Conservation (phyloP, 2,329 filamentous ascomycete species). For the Diaporthe amygdali region DNA sequence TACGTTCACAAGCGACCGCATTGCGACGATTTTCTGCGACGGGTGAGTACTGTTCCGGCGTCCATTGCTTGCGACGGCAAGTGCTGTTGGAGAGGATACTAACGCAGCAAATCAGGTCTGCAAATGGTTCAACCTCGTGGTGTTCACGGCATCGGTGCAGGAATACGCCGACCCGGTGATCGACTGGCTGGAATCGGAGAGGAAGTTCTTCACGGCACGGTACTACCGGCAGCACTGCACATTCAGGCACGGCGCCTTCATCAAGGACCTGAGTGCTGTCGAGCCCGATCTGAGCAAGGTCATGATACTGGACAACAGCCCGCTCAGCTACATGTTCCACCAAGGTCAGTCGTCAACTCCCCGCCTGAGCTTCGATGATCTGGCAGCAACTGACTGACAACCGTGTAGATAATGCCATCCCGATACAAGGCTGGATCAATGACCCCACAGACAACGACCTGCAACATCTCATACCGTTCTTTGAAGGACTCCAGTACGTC, state of each 20-base stretch:
- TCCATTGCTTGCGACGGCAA: background rate
- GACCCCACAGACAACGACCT: slow-evolving; percentile 97
- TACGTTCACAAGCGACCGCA: slow-evolving; percentile 98
- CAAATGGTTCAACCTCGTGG: slow-evolving; percentile 97
- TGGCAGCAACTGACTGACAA: slow-evolving; percentile 25
- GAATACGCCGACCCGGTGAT: slow-evolving; percentile 99
- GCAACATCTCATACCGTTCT: slow-evolving; percentile 86
- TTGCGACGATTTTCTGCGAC: slow-evolving; percentile 94
- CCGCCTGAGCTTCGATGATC: background rate
- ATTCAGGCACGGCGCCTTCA: slow-evolving; percentile 92
- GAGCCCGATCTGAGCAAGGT: slow-evolving; percentile 97
- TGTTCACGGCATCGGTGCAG: slow-evolving; percentile 97
- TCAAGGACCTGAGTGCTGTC: slow-evolving; percentile 95
- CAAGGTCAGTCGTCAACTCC: slow-evolving; percentile 70
- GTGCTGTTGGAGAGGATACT: background rate
- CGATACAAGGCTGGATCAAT: slow-evolving; percentile 99
- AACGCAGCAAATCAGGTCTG: slow-evolving; percentile 63
- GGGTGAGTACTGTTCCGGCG: slow-evolving; percentile 53
- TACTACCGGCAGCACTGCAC: slow-evolving; percentile 99
- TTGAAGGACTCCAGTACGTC: slow-evolving; percentile 95
- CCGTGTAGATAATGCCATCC: slow-evolving; percentile 91
- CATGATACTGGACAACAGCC: slow-evolving; percentile 98
- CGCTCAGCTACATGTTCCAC: slow-evolving; percentile 97
- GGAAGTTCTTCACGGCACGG: slow-evolving; percentile 91
- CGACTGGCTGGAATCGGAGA: slow-evolving; percentile 96